Conservation (phyloP, 352 stramenopile species). For the Phytophthora fragariaefolia region DNA sequence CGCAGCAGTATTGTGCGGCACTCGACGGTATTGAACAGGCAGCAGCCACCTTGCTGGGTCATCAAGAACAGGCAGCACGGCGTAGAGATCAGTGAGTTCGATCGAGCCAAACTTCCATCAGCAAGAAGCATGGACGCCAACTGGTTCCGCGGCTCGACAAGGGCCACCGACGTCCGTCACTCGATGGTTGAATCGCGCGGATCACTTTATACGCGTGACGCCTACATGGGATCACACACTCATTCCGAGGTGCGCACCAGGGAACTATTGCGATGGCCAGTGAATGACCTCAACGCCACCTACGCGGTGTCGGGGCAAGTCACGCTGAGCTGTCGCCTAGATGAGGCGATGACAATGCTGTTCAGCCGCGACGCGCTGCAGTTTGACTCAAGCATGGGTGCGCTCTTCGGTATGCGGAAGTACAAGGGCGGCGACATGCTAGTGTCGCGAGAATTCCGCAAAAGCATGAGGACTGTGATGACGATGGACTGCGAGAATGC, state of each 20-base stretch:
- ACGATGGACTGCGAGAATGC: conserved; percentile 23
- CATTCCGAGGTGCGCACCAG: conserved; percentile 26
- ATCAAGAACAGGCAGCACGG: conserved; percentile 52
- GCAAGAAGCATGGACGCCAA: conserved; percentile 13
- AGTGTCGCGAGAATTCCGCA: conserved; percentile 43
- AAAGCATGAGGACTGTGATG: conserved; percentile 30
- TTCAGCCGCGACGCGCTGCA: conserved; percentile 66
- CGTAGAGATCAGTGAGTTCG: conserved; percentile 58
- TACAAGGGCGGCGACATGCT: conserved; percentile 64
- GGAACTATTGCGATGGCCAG: conserved; percentile 46
- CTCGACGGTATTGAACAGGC: conserved; percentile 5
- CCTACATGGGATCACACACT: conserved; percentile 23
- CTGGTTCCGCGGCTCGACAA: conserved; percentile 20
- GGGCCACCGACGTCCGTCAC: conserved; percentile 17
- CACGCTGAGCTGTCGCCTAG: conserved; percentile 57
- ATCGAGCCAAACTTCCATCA: conserved; percentile 40
- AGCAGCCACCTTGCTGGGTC: conserved; percentile 38
- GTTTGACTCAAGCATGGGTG: conserved; percentile 61
- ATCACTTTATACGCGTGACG: conserved; percentile 28
- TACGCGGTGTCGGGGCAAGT: conserved; percentile 67
- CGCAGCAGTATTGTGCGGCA: conserved; percentile 24
- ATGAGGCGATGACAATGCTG: conserved; percentile 65
- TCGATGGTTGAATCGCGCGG: conserved; percentile 40
- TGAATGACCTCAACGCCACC: conserved; percentile 46
- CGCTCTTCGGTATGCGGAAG: conserved; percentile 61